Evolutionary conservation across 345 rosid genomes (phyloP).

Genomic region (Viola odorata): DNA sequence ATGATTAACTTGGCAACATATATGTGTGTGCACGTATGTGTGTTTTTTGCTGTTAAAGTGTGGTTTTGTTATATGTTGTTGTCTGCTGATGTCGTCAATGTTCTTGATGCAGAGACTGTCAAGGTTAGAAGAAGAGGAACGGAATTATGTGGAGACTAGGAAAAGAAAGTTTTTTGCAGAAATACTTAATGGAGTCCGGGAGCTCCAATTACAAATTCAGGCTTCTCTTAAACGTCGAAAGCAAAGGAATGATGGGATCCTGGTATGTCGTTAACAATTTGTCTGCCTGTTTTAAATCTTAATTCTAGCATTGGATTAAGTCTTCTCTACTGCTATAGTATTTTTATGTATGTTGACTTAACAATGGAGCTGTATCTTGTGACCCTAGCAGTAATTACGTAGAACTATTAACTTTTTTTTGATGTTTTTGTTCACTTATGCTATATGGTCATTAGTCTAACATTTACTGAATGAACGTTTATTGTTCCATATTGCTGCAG

Average conservation of each 20-base stretch:
- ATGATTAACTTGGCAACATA: no score
- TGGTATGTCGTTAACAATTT: constrained; percentile 35
- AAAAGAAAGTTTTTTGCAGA: constrained; percentile 86
- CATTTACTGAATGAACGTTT: not conserved
- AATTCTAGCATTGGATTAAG: not conserved
- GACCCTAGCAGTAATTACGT: not conserved
- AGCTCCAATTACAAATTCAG: constrained; percentile 75
- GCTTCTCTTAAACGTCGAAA: constrained; percentile 83
- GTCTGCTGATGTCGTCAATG: constrained; percentile 20
- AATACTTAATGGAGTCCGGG: constrained; percentile 83
- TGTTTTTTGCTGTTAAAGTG: not conserved
- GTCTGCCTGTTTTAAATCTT: no score
- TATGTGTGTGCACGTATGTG: no score
- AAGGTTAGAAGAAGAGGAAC: constrained; percentile 84
- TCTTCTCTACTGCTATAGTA: not conserved
- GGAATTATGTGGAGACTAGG: constrained; percentile 64
- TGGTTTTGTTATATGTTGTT: constrained; percentile 3
- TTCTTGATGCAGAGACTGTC: constrained; percentile 63
- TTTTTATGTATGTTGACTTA: not conserved
- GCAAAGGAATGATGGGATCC: constrained; percentile 92
- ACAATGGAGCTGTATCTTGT: not conserved
- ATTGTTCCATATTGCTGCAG: constrained; percentile 31
- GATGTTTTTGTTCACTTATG: constrained; percentile 1
- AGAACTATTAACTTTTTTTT: no score
- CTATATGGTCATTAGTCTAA: not conserved